Base-by-base conservation (phyloP, 345 rosid genomes). In the Draba incana region DNA sequence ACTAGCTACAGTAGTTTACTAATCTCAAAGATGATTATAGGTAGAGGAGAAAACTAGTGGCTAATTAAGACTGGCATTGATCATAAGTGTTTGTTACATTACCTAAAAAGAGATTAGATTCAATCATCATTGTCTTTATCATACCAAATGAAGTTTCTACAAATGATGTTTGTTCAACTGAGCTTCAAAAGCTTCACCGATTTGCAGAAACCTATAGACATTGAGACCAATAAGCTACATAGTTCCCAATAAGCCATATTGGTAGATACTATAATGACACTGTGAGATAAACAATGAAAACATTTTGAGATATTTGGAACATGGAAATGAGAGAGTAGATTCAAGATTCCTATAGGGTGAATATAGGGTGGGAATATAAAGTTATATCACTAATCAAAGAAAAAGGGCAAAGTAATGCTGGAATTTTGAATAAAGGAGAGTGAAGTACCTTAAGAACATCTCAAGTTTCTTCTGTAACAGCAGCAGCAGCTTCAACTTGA, bases 381-480 rank as follows among this genome's bases (percentile, higher is more conserved):
- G 43, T 16, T 47, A 33, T 16, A 33, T 46, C 42, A 20, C 23
- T 20, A 33, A 35, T 23, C 48, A 44, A 9, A 46, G 23, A 43
- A 66, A 16, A 5, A 65, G 27, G 4, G 15, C 12, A 42, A 43
- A 16, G 9, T 16, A 16, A 20, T 45, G 47, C 12, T 44, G 15
- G 23, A 14, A 27, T 33, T 15, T 39, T 15, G 2, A 30, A 42
- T 53, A 62, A 41, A 23, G 37, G 42, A 53, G 48, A 37, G 58
- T 71, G 15, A 35, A 10, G 52, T 74, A 74, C 77, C 77, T 51
- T 46, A 12, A 7, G 60, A 64, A 65, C 66, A 57, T 72, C 42
- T 72, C 64, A 64, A 43, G 53, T 74, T 62, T 84, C 81, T 5
- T 64, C 65, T 39, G 42, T 58, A 37, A 70, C 45, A 65, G 66